A percentile compares a stretch with the other conserved stretches of the same genome.
Conservation (phyloP, 2,329 filamentous ascomycete genomes). For the Ophiostoma tasmaniense region DNA sequence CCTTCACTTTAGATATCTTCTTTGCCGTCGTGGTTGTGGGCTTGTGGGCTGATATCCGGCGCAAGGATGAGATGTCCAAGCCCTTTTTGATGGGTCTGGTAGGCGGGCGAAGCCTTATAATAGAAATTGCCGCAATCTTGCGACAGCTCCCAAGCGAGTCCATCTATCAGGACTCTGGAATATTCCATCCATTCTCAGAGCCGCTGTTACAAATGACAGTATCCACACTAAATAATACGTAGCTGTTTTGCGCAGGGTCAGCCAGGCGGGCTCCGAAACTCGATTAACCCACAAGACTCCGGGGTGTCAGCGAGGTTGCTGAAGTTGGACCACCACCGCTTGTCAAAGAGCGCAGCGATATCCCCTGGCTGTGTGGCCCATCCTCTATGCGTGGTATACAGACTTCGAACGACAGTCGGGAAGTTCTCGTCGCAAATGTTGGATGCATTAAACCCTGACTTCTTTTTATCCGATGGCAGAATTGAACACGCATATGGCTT, state of each 20-base stretch:
- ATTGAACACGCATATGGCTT: background rate
- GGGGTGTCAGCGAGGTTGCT: background rate
- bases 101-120: background rate
- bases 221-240: background rate
- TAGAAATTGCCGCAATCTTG: background rate
- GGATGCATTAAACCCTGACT: background rate
- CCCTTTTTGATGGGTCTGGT: background rate
- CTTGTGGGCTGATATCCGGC: background rate
- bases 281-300: background rate
- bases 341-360: background rate
- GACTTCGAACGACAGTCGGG: background rate
- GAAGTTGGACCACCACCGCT: background rate
- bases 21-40: background rate
- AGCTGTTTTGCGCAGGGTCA: background rate
- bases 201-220: background rate
- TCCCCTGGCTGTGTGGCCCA: background rate
- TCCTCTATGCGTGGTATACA: background rate
- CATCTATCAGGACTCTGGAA: background rate
- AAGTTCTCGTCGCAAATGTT: background rate
- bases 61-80: background rate
- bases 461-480: background rate
- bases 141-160: background rate
- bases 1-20: background rate
- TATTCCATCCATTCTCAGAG: background rate
- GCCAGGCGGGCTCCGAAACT: background rate